Conservation (phyloP, 495 filamentous ascomycete genomes). For the Oleoguttula mirabilis region DNA sequence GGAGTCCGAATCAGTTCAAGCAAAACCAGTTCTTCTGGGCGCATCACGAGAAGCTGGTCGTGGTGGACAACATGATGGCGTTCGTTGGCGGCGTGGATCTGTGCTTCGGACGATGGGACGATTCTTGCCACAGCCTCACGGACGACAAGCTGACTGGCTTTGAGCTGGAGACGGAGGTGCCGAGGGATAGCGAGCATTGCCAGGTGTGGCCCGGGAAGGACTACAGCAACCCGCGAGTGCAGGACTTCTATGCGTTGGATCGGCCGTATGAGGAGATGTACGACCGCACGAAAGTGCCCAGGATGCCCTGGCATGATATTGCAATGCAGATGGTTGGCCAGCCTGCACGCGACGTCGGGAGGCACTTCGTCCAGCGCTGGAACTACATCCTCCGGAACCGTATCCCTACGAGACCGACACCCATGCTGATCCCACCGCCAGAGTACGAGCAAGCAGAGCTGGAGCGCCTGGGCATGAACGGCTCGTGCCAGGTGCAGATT, state of each 20-base stretch:
- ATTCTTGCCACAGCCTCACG: slow-evolving; percentile 74
- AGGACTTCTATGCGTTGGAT: slow-evolving; percentile 86
- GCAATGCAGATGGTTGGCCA: slow-evolving; percentile 97
- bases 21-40: slow-evolving; percentile 99
- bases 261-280: slow-evolving; percentile 99
- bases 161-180: slow-evolving; percentile 55
- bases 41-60: slow-evolving; percentile 92
- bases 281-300: slow-evolving; percentile 68
- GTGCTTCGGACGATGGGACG: slow-evolving; percentile 97
- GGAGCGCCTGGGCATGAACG: slow-evolving; percentile 73
- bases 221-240: slow-evolving; percentile 91
- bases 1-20: slow-evolving; percentile 92
- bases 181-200: slow-evolving; percentile 85
- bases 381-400: slow-evolving; percentile 92
- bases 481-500: slow-evolving; percentile 93
- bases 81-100: slow-evolving; percentile 96
- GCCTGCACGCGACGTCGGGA: slow-evolving; percentile 82
- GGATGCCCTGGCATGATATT: slow-evolving; percentile 99
- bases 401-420: slow-evolving; percentile 86
- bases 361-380: slow-evolving; percentile 98
- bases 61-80: slow-evolving; percentile 91
- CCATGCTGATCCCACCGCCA: slow-evolving; percentile 83
- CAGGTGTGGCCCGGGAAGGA: slow-evolving; percentile 98
- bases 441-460: slow-evolving; percentile 79
- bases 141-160: slow-evolving; percentile 96